Evolutionary conservation across 2,329 filamentous ascomycete species (phyloP).

Genomic region (Xylariaceae sp.): DNA sequence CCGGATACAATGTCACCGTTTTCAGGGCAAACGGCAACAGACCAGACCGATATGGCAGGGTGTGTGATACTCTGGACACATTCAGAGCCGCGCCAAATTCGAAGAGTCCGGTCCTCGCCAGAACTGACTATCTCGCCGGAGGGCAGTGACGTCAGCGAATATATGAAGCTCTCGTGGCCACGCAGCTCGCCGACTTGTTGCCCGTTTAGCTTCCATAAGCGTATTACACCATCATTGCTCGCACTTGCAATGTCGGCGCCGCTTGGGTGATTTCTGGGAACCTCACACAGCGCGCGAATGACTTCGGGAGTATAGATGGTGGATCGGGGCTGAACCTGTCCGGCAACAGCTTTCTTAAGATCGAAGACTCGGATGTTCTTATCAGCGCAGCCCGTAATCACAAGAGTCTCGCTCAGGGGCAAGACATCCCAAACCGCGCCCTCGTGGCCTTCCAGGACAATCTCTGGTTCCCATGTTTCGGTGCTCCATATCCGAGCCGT

Average conservation of each 20-base stretch:
- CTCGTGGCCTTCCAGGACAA: slow-evolving; percentile 68
- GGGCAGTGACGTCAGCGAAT: slow-evolving; percentile 71
- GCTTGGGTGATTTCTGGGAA: slow-evolving; percentile 70
- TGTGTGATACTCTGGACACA: slow-evolving; percentile 96
- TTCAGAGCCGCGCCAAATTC: slow-evolving; percentile 76
- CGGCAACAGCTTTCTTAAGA: slow-evolving; percentile 55
- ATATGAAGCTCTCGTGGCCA: slow-evolving; percentile 94
- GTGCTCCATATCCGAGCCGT: slow-evolving; percentile 82
- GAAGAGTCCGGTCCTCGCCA: slow-evolving; percentile 88
- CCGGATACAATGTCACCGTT: slow-evolving; percentile 93
- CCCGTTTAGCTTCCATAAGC: slow-evolving; percentile 80
- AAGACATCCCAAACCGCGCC: slow-evolving; percentile 84
- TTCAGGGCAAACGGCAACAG: slow-evolving; percentile 72
- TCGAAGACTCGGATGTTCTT: slow-evolving; percentile 82
- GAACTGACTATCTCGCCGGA: slow-evolving; percentile 85
- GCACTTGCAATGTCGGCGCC: slow-evolving; percentile 92
- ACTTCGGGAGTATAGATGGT: slow-evolving; percentile 68
- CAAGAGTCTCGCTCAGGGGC: slow-evolving; percentile 69
- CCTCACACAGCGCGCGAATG: slow-evolving; percentile 78
- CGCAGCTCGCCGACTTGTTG: slow-evolving; percentile 69
- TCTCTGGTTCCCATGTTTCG: slow-evolving; percentile 75
- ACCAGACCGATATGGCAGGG: slow-evolving; percentile 94
- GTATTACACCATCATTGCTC: slow-evolving; percentile 84
- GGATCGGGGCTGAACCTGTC: slow-evolving; percentile 47
- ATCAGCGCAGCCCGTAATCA: slow-evolving; percentile 91